Evolutionary conservation across 1,284 basidiomycete species (phyloP).

Genomic region (Cutaneotrichosporon curvatum): DNA sequence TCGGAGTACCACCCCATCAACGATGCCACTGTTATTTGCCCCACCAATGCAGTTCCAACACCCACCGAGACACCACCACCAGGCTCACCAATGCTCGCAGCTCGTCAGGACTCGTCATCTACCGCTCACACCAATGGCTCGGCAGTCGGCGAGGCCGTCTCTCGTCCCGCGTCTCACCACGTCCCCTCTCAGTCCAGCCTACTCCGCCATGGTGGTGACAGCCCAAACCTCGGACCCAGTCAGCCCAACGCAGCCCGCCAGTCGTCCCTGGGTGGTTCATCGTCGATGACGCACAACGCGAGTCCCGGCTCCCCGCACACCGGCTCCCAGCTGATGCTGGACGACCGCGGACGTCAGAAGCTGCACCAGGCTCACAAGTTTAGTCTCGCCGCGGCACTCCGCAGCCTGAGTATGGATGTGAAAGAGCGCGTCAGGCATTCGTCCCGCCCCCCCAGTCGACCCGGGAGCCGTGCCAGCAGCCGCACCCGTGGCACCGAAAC

Average conservation of each 20-base stretch:
- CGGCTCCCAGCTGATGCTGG: too few relatives aligned
- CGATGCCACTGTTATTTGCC: constrained; percentile 1
- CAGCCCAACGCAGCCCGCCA: too few relatives aligned
- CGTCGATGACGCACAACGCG: too few relatives aligned
- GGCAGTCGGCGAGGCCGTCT: too few relatives aligned
- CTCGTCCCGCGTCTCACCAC: too few relatives aligned
- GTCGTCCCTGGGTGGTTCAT: too few relatives aligned
- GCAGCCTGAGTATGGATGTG: constrained; percentile 42
- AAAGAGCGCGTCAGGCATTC: constrained; percentile 32
- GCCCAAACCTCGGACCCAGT: too few relatives aligned
- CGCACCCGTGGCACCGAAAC: constrained; percentile 11
- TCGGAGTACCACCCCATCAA: constrained; percentile 14
- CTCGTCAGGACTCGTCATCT: background rate
- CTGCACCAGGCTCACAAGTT: constrained; percentile 29
- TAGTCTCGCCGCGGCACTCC: constrained; percentile 42
- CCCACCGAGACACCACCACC: constrained; percentile 1
- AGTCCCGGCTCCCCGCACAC: too few relatives aligned
- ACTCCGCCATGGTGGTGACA: too few relatives aligned
- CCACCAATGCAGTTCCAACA: constrained; percentile 3
- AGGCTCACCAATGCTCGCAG: background rate
- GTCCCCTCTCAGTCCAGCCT: too few relatives aligned
- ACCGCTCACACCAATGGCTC: too few relatives aligned
- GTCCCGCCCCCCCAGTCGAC: constrained; percentile 15
- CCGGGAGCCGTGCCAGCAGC: constrained; percentile 5
- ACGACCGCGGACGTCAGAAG: constrained; percentile 20